Percentiles rank a stretch among this genome's conserved stretches.
Conservation (phyloP, 2,329 filamentous ascomycete species). For the Aaosphaeria arxii region DNA sequence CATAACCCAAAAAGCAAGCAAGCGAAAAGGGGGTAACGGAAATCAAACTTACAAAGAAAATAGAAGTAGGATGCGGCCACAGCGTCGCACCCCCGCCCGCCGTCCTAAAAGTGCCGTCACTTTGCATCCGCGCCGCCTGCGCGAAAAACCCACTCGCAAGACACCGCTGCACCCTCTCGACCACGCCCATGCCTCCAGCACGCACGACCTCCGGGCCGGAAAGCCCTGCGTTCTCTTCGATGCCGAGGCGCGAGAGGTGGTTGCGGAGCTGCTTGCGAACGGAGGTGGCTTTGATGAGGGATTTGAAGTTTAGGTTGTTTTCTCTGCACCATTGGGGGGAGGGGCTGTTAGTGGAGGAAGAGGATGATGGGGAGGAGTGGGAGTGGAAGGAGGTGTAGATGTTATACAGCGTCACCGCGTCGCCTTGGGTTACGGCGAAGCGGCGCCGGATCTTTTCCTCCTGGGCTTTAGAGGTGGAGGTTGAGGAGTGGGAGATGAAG, state of each 20-base stretch:
- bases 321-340: conserved; percentile 84
- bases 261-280: conserved; percentile 83
- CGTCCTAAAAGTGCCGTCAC: conserved; percentile 84
- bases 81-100: conserved; percentile 74
- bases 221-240: conserved; percentile 60
- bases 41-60: conserved; percentile 85
- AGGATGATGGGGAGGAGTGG: conserved; percentile 42
- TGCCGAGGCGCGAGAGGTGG: conserved; percentile 81
- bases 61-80: conserved; percentile 83
- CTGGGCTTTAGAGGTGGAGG: conserved; percentile 72
- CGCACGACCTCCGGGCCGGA: conserved; percentile 34
- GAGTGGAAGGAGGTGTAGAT: conserved; percentile 82
- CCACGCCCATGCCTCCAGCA: conserved; percentile 49
- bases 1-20: background rate
- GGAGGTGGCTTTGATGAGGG: conserved; percentile 76
- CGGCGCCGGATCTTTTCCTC: conserved; percentile 72
- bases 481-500: conserved; percentile 77
- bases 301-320: conserved; percentile 82
- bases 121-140: conserved; percentile 89
- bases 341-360: conserved; percentile 63
- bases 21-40: no score
- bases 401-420: conserved; percentile 89
- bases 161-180: conserved; percentile 78
- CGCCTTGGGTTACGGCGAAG: conserved; percentile 90
- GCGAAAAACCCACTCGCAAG: conserved; percentile 89